Conservation (phyloP, 2,329 filamentous ascomycete genomes). For the Triangularia setosa region DNA sequence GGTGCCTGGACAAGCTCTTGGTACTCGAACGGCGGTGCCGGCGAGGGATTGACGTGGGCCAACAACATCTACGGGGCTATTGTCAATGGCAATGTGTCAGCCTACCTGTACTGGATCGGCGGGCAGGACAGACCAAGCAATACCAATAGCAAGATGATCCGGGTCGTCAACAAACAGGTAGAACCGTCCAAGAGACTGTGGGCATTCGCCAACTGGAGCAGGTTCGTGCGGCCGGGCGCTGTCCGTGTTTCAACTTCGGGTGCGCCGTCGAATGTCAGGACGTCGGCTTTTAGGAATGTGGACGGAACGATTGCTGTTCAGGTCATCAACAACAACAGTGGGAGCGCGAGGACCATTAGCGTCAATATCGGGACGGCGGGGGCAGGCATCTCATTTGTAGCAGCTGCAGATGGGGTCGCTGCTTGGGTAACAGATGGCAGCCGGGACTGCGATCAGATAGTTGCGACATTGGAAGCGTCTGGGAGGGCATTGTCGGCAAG, state of each 20-base stretch:
- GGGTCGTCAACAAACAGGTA: constrained; percentile 22
- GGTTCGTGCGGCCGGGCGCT: constrained; percentile 31
- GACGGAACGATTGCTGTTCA: constrained; percentile 32
- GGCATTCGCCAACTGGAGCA: constrained; percentile 31
- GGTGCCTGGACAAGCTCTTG: constrained; percentile 37
- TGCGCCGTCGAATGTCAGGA: constrained; percentile 19
- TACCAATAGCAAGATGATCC: constrained; percentile 29
- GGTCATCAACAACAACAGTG: constrained; percentile 32
- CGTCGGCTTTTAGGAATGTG: constrained; percentile 31
- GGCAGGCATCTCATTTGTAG: background rate
- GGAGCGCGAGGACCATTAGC: constrained; percentile 3
- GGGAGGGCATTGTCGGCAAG: background rate
- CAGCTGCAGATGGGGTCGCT: background rate
- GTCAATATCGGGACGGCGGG: background rate
- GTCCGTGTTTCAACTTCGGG: constrained; percentile 26
- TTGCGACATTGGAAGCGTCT: background rate
- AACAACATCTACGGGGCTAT: constrained; percentile 49
- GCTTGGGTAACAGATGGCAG: constrained; percentile 7
- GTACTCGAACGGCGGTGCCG: constrained; percentile 43
- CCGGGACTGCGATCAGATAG: constrained; percentile 4
- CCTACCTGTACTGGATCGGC: constrained; percentile 47
- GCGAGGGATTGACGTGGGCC: constrained; percentile 54
- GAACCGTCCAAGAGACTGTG: constrained; percentile 29
- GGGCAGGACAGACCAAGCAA: constrained; percentile 27
- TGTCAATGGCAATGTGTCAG: constrained; percentile 45